Evolutionary conservation across 139 green algal genomes (phyloP).

Genomic region (Tetradesmus obliquus): DNA sequence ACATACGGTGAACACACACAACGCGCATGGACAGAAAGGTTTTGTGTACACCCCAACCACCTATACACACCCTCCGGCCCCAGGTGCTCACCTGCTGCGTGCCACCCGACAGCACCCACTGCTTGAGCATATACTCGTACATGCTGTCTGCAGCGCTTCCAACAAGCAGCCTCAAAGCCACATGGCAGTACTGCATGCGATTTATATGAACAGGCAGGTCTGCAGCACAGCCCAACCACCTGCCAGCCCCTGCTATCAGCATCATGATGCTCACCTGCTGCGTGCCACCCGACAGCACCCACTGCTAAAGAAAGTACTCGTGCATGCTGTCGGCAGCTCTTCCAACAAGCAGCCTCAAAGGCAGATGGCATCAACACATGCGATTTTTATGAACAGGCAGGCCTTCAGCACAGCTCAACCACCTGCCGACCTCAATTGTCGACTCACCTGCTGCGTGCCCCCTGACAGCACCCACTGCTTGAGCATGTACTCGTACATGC

Average conservation of each 20-base stretch:
- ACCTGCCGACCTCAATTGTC: too few species aligned
- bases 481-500: slow-evolving; percentile 82
- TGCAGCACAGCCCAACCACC: too few species aligned
- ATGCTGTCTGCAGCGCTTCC: slow-evolving; percentile 44
- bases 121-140: slow-evolving; percentile 89
- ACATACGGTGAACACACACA: too few species aligned
- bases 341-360: slow-evolving; percentile 20
- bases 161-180: neutral
- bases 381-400: too few species aligned
- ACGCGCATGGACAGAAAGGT: too few species aligned
- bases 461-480: slow-evolving; percentile 75
- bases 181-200: too few species aligned
- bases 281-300: slow-evolving; percentile 48
- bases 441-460: slow-evolving; percentile 36
- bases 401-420: too few species aligned
- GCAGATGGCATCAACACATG: too few species aligned
- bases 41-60: too few species aligned
- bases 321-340: slow-evolving; percentile 41
- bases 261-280: slow-evolving; percentile 19
- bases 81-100: slow-evolving; percentile 33
- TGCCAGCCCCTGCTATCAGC: too few species aligned
- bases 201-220: too few species aligned
- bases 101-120: slow-evolving; percentile 57
- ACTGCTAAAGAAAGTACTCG: slow-evolving; percentile 90
- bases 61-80: too few species aligned